A percentile compares a stretch with the other conserved stretches of the same genome.
phyloP scores from a whole-genome alignment of 1,284 basidiomycete genomes.

The Macrocystidia cucumis region DNA sequence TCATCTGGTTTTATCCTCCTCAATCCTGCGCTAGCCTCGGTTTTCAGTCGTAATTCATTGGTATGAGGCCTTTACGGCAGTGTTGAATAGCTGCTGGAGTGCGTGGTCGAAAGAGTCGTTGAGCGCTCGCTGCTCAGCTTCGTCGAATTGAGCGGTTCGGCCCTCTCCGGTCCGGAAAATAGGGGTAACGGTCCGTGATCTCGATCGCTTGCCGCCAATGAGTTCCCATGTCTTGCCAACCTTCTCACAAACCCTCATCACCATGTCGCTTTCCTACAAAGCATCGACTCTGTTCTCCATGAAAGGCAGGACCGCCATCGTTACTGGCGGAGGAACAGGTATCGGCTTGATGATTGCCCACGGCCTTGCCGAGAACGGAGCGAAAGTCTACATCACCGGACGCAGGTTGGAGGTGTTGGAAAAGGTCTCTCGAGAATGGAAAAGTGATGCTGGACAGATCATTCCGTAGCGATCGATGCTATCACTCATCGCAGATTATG shows the following conservation, averaged over 20 bases:
- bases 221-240: not conserved
- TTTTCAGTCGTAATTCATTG: too few relatives aligned
- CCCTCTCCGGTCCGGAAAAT: too few relatives aligned
- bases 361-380: slow-evolving; percentile 70
- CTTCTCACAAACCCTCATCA: too few relatives aligned
- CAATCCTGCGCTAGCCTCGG: too few relatives aligned
- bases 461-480: slow-evolving; percentile 36
- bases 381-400: slow-evolving; percentile 77
- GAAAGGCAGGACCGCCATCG: slow-evolving; percentile 56
- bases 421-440: slow-evolving; percentile 41
- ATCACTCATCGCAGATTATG: not conserved
- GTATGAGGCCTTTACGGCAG: too few relatives aligned
- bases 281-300: slow-evolving; percentile 48
- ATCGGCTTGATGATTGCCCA: slow-evolving; percentile 72
- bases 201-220: not conserved
- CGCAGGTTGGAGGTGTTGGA: slow-evolving; percentile 58
- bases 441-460: slow-evolving; percentile 37
- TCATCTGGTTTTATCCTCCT: too few relatives aligned
- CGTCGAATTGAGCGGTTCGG: too few relatives aligned
- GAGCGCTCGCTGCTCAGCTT: too few relatives aligned
- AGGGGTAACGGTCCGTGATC: too few relatives aligned
- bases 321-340: slow-evolving; percentile 78
- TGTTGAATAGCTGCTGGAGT: too few relatives aligned
- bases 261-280: too few relatives aligned
- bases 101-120: too few relatives aligned